phyloP scores from a whole-genome alignment of 225 moss, liverwort and hornwort species.

The Thuidium tamariscinum region DNA sequence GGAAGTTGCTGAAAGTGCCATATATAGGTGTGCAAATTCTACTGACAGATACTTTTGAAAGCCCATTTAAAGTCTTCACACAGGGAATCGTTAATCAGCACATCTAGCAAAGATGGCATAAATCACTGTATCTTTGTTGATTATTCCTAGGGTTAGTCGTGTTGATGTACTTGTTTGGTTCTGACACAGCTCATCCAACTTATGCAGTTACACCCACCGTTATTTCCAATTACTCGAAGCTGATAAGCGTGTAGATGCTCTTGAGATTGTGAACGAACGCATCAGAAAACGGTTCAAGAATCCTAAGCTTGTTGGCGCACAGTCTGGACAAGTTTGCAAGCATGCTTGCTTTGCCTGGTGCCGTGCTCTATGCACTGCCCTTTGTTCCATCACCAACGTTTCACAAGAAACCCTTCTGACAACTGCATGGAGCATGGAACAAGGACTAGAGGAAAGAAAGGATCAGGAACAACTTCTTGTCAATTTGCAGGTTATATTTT shows the following conservation, averaged over 20 bases:
- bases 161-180: neutral
- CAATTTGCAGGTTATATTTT: slow-evolving; percentile 46
- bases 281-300: slow-evolving; percentile 93
- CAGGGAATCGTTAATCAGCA: neutral
- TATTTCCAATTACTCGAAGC: slow-evolving; percentile 68
- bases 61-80: neutral
- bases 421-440: slow-evolving; percentile 18
- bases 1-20: slow-evolving; percentile 69
- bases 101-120: neutral
- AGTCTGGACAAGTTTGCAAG: slow-evolving; percentile 76
- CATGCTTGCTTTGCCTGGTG: slow-evolving; percentile 94
- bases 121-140: neutral
- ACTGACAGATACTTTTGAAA: neutral
- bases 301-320: slow-evolving; percentile 62
- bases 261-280: slow-evolving; percentile 86
- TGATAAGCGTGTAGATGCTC: slow-evolving; percentile 65
- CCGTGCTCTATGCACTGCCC: slow-evolving; percentile 79
- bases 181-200: neutral
- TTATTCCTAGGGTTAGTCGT: neutral
- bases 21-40: slow-evolving; percentile 43
- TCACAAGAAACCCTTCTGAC: slow-evolving; percentile 32
- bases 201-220: slow-evolving; percentile 69
- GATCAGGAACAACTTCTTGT: slow-evolving; percentile 56
- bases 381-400: slow-evolving; percentile 68
- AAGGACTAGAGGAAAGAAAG: slow-evolving; percentile 17